Conservation (phyloP, 345 rosid species). For the Sisymbrium irio region DNA sequence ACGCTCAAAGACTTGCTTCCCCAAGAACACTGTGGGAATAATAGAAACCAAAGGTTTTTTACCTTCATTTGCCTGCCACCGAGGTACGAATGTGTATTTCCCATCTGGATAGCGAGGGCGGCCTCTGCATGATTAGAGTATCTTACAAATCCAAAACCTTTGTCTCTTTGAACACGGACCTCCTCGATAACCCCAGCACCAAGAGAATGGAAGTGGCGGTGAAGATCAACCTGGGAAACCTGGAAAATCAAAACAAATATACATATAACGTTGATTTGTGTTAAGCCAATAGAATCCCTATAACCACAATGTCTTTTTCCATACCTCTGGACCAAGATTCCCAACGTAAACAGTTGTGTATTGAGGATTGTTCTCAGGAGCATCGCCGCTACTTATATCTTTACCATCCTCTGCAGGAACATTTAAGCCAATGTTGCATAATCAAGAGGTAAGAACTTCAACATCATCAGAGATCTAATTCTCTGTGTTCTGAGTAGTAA, state of each 20-base stretch:
- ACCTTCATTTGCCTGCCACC: constrained; percentile 50
- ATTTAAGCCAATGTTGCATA: constrained; percentile 3
- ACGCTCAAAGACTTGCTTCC: too few species aligned
- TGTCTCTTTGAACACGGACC: constrained; percentile 52
- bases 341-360: constrained; percentile 58
- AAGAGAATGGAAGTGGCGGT: constrained; percentile 50
- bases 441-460: not conserved
- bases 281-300: not conserved
- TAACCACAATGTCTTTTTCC: not conserved
- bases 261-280: not conserved
- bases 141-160: constrained; percentile 59
- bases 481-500: not conserved
- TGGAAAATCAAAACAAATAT: not conserved
- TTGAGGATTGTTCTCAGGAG: constrained; percentile 45
- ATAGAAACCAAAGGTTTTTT: too few species aligned
- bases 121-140: constrained; percentile 50
- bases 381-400: constrained; percentile 38
- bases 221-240: constrained; percentile 51
- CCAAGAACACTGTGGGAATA: too few species aligned
- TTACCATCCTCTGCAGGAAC: constrained; percentile 37
- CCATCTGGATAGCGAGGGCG: constrained; percentile 48
- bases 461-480: not conserved
- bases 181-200: constrained; percentile 53
- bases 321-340: constrained; percentile 48
- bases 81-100: constrained; percentile 39